A percentile compares a stretch with the other conserved stretches of the same genome.
Conservation (phyloP, 2,329 filamentous ascomycete genomes). For the Aspergillus sp. region DNA sequence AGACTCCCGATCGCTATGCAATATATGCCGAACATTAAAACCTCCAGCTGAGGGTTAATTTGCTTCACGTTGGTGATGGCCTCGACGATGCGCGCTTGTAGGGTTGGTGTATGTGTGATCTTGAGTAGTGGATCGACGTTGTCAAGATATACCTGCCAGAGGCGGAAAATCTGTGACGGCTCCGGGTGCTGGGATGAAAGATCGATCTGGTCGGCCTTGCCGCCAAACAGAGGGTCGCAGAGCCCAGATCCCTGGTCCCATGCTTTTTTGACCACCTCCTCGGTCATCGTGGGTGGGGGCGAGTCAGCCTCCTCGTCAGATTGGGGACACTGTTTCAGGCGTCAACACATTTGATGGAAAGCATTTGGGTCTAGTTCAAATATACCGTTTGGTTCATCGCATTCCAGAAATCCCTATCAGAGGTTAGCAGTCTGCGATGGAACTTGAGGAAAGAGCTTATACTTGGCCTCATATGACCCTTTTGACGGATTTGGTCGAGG, state of each 20-base stretch:
- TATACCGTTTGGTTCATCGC: slow-evolving; percentile 47
- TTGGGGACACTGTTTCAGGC: slow-evolving; percentile 13
- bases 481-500: background rate
- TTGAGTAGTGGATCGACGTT: slow-evolving; percentile 70
- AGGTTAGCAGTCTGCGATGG: slow-evolving; percentile 15
- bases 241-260: slow-evolving; percentile 47
- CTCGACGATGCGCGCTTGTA: slow-evolving; percentile 65
- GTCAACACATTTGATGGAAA: slow-evolving; percentile 3
- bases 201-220: slow-evolving; percentile 40
- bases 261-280: slow-evolving; percentile 42
- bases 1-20: slow-evolving; percentile 60
- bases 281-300: slow-evolving; percentile 29
- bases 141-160: slow-evolving; percentile 68
- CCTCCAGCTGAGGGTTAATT: slow-evolving; percentile 59
- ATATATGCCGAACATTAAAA: slow-evolving; percentile 68
- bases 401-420: slow-evolving; percentile 47
- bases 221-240: slow-evolving; percentile 56
- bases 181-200: slow-evolving; percentile 59
- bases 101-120: slow-evolving; percentile 64
- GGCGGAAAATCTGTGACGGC: slow-evolving; percentile 56
- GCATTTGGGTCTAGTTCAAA: background rate
- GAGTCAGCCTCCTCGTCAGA: slow-evolving; percentile 26
- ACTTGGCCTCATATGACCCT: slow-evolving; percentile 16
- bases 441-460: background rate
- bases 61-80: slow-evolving; percentile 57